phyloP scores from a whole-genome alignment of 2,329 filamentous ascomycete species.

The Paecilomyces niveus region DNA sequence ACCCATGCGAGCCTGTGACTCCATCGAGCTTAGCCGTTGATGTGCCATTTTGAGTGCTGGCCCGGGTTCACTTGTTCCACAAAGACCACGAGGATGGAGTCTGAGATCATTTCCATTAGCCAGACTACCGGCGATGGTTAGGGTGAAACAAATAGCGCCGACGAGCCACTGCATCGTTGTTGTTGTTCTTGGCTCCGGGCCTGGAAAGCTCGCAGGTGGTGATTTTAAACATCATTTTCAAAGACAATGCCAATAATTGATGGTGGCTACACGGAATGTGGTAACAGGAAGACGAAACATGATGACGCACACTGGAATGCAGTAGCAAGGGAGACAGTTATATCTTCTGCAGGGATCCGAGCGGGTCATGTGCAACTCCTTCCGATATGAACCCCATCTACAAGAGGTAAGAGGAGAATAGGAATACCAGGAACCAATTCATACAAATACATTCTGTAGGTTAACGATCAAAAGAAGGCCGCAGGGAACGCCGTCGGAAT shows the following conservation, averaged over 20 bases:
- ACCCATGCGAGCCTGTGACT: slow-evolving; percentile 6
- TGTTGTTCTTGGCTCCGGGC: slow-evolving; percentile 5
- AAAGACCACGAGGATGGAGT: slow-evolving; percentile 17
- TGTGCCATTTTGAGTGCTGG: slow-evolving; percentile 18
- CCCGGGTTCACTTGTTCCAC: slow-evolving; percentile 24
- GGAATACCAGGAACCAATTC: background rate
- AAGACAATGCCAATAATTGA: background rate
- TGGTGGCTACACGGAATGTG: background rate
- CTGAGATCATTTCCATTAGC: slow-evolving; percentile 12
- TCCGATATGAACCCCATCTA: background rate
- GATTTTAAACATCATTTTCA: background rate
- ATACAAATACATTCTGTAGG: background rate
- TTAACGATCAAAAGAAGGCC: background rate
- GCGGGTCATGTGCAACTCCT: background rate
- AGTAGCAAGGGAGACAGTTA: background rate
- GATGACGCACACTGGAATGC: slow-evolving; percentile 10
- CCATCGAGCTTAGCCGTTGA: slow-evolving; percentile 14
- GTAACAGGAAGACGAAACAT: slow-evolving; percentile 3
- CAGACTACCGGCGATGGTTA: slow-evolving; percentile 12
- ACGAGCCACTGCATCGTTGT: slow-evolving; percentile 19
- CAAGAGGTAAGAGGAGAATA: background rate
- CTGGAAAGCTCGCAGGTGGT: background rate
- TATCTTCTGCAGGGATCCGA: background rate
- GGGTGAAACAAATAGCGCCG: slow-evolving; percentile 9
- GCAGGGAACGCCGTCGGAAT: background rate